Conservation (phyloP, 192 early-diverging fungal genomes). For the Coemansia sp. region DNA sequence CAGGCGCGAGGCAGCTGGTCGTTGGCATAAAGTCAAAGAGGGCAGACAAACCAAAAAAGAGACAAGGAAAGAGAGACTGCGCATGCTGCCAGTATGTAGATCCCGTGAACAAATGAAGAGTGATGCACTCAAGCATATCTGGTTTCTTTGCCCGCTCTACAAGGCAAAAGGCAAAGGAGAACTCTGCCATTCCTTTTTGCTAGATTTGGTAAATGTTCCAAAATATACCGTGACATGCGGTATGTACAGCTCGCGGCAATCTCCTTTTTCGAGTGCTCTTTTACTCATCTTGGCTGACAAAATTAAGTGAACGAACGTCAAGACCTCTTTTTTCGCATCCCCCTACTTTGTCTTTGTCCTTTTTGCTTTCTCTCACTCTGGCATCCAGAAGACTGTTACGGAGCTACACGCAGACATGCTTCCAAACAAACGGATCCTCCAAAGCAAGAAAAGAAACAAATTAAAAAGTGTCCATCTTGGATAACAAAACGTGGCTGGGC, state of each 20-base stretch:
- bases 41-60: not conserved
- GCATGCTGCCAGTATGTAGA: not conserved
- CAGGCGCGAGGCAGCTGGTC: not conserved
- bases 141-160: not conserved
- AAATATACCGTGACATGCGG: not conserved
- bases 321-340: not conserved
- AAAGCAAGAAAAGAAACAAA: not conserved
- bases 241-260: not conserved
- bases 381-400: not conserved
- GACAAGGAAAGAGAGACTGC: too few species aligned
- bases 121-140: not conserved
- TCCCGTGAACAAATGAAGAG: not conserved
- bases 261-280: not conserved
- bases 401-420: not conserved
- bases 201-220: not conserved
- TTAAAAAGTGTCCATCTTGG: not conserved
- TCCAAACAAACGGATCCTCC: not conserved
- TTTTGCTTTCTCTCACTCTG: not conserved
- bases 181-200: not conserved
- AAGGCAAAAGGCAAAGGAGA: not conserved
- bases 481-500: constrained; percentile 1
- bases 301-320: not conserved
- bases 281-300: not conserved
- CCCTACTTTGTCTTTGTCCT: too few species aligned
- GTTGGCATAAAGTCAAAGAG: constrained; percentile 5